Conservation (phyloP, 371 early-diverging fungal species). For the Zopfochytrium polystomum region DNA sequence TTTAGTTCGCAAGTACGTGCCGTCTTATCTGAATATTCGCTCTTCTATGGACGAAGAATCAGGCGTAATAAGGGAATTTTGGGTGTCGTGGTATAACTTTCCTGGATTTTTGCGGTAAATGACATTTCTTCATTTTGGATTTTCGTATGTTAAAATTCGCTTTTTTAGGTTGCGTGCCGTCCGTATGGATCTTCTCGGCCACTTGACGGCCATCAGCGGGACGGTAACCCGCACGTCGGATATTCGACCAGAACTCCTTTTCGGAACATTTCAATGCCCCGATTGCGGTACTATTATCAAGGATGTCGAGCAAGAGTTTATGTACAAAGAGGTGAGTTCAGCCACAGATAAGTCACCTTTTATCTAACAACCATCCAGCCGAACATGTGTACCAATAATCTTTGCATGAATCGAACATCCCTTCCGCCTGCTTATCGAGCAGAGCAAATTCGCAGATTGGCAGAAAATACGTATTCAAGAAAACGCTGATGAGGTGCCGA, state of each 20-base stretch:
- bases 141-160: not conserved
- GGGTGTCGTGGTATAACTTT: conserved; percentile 74
- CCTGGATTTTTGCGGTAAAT: conserved; percentile 52
- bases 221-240: conserved; percentile 98
- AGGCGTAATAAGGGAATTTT: conserved; percentile 59
- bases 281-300: conserved; percentile 82
- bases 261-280: conserved; percentile 90
- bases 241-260: conserved; percentile 95
- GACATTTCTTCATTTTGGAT: not conserved
- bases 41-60: conserved; percentile 32
- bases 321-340: conserved; percentile 84
- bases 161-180: conserved; percentile 75
- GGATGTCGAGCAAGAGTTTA: conserved; percentile 93
- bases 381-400: conserved; percentile 83
- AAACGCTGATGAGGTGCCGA: conserved; percentile 95
- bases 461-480: conserved; percentile 98
- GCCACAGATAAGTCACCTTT: not conserved
- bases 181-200: conserved; percentile 81
- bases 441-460: conserved; percentile 96
- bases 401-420: conserved; percentile 84
- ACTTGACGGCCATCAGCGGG: conserved; percentile 84
- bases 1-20: conserved; percentile 64
- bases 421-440: conserved; percentile 82
- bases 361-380: conserved; percentile 56
- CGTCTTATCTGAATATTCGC: conserved; percentile 50